Evolutionary conservation across 495 filamentous ascomycete species (phyloP).

Genomic region (Penicillium turbatum): DNA sequence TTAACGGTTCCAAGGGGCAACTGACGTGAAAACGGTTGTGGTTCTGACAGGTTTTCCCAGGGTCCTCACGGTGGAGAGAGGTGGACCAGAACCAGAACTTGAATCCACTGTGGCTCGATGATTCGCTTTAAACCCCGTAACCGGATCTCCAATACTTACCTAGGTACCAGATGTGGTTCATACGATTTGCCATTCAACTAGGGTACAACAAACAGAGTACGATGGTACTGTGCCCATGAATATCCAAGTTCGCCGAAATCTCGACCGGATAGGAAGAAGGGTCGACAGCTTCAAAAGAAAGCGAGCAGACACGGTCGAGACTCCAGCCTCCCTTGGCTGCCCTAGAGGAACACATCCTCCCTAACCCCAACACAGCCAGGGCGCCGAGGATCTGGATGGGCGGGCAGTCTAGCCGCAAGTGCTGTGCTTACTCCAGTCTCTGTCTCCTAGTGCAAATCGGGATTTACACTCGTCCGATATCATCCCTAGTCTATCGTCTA

Average conservation of each 20-base stretch:
- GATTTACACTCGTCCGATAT: not conserved
- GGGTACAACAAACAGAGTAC: too few species aligned
- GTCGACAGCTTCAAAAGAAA: not conserved
- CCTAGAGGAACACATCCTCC: not conserved
- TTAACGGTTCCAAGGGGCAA: constrained; percentile 10
- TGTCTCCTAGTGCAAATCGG: not conserved
- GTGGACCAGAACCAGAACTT: not conserved
- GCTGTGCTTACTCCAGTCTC: not conserved
- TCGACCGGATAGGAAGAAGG: not conserved
- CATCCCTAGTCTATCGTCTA: not conserved
- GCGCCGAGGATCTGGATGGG: constrained; percentile 4
- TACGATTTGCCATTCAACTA: too few species aligned
- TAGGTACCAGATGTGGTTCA: too few species aligned
- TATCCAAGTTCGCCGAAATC: not conserved
- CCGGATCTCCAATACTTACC: not conserved
- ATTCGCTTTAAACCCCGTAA: constrained; percentile 2
- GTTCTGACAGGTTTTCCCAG: constrained; percentile 6
- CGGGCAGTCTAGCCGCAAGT: not conserved
- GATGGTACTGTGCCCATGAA: not conserved
- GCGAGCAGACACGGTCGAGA: not conserved
- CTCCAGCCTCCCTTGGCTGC: not conserved
- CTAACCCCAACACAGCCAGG: constrained; percentile 8
- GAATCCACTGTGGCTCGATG: constrained; percentile 2
- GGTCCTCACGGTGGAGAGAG: constrained; percentile 3
- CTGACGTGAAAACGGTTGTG: constrained; percentile 24